Evolutionary conservation across 768 basidiomycete genomes (phyloP).

Genomic region (Hortiboletus flavorubellus): DNA sequence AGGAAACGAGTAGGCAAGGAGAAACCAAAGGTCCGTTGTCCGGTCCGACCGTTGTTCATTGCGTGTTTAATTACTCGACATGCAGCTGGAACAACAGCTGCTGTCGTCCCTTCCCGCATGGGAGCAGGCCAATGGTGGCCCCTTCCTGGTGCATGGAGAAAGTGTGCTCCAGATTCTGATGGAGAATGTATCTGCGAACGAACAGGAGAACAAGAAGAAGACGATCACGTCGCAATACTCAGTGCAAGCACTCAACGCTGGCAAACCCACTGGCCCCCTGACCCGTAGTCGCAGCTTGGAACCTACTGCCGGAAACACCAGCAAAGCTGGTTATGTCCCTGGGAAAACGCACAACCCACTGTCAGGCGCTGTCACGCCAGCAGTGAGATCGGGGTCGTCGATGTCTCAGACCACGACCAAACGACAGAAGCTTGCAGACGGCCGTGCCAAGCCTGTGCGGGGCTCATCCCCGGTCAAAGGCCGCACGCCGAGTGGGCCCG

Average conservation of each 20-base stretch:
- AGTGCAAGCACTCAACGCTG: constrained; percentile 25
- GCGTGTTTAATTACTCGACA: constrained; percentile 34
- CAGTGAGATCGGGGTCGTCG: constrained; percentile 46
- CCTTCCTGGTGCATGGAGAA: constrained; percentile 84
- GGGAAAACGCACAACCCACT: constrained; percentile 29
- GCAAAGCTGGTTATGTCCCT: constrained; percentile 26
- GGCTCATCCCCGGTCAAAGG: constrained; percentile 27
- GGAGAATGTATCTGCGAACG: constrained; percentile 64
- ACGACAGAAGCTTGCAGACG: constrained; percentile 54
- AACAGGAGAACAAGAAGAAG: constrained; percentile 78
- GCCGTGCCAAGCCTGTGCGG: constrained; percentile 19
- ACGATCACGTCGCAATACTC: constrained; percentile 36
- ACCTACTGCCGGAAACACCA: constrained; percentile 9
- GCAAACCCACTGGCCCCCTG: constrained; percentile 13
- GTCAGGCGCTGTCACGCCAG: constrained; percentile 52
- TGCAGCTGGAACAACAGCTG: constrained; percentile 86
- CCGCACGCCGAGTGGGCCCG: constrained; percentile 25
- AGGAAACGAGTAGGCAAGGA: constrained; percentile 89
- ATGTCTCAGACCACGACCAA: constrained; percentile 54
- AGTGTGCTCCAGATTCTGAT: constrained; percentile 77
- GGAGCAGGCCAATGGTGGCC: constrained; percentile 71
- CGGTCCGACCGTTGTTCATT: neutral
- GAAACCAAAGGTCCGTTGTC: constrained; percentile 73
- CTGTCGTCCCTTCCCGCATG: constrained; percentile 74
- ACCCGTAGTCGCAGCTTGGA: constrained; percentile 31